A percentile compares a stretch with the other conserved stretches of the same genome.
phyloP scores from a whole-genome alignment of 1,139 yeast genomes.

The Nadsonia starkeyi-henricii region DNA sequence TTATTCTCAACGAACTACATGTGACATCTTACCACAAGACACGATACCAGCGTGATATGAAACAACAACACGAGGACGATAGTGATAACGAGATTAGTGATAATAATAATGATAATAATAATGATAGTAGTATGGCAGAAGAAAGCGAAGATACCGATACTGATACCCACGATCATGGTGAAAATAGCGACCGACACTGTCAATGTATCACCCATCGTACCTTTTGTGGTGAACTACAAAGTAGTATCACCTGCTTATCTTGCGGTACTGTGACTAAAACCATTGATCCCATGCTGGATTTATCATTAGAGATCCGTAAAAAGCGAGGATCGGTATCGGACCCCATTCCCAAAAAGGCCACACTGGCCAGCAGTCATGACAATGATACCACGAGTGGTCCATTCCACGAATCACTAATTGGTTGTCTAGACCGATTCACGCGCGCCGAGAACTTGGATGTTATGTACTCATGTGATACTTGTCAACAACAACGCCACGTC shows the following conservation, averaged over 20 bases:
- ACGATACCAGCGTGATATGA: slow-evolving; percentile 3
- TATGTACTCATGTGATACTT: slow-evolving; percentile 52
- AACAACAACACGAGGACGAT: slow-evolving; percentile 6
- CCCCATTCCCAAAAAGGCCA: slow-evolving; percentile 1
- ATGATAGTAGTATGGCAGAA: slow-evolving; percentile 5
- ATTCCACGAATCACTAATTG: slow-evolving; percentile 28
- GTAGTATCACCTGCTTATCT: slow-evolving; percentile 57
- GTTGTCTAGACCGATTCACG: slow-evolving; percentile 68
- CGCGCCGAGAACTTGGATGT: slow-evolving; percentile 62
- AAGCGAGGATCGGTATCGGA: slow-evolving; percentile 1
- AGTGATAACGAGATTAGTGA: slow-evolving; percentile 1
- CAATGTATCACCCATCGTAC: slow-evolving; percentile 70
- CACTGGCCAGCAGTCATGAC: too few species aligned
- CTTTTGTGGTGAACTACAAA: slow-evolving; percentile 60
- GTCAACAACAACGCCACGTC: slow-evolving; percentile 50
- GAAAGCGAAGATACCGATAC: neutral
- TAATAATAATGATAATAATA: slow-evolving; percentile 3
- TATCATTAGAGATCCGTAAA: slow-evolving; percentile 48
- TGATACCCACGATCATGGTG: slow-evolving; percentile 8
- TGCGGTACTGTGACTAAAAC: slow-evolving; percentile 57
- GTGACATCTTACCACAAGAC: slow-evolving; percentile 14
- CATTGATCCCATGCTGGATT: slow-evolving; percentile 80
- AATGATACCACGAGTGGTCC: neutral
- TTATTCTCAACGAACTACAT: slow-evolving; percentile 73
- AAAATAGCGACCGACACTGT: slow-evolving; percentile 28